phyloP scores from a whole-genome alignment of 331 rosid genomes.

The Pyracantha coccinea region DNA sequence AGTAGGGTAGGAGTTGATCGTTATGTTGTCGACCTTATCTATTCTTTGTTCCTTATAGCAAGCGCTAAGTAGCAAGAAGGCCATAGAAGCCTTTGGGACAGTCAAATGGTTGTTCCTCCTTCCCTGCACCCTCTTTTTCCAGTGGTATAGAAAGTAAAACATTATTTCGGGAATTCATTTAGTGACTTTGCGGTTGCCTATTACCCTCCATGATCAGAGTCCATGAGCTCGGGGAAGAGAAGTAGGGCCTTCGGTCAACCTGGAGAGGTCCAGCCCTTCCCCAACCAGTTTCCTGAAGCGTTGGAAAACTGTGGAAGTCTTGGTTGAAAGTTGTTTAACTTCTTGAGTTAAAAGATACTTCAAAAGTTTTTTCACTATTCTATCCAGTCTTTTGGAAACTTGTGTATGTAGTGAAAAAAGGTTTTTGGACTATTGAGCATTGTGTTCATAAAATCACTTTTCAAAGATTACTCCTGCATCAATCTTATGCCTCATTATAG shows the following conservation, averaged over 20 bases:
- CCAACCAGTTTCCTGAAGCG: neutral
- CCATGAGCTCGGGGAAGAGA: neutral
- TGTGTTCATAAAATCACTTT: neutral
- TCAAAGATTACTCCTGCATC: too few relatives aligned
- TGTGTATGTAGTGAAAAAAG: neutral
- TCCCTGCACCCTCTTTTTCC: neutral
- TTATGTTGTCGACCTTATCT: neutral
- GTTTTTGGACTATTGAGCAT: neutral
- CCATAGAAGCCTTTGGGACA: neutral
- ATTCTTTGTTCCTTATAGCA: neutral
- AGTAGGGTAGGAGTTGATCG: neutral
- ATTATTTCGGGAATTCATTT: neutral
- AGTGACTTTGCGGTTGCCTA: neutral
- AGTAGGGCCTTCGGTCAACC: neutral
- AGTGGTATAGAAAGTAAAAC: neutral
- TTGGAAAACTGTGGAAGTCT: neutral
- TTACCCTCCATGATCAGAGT: neutral
- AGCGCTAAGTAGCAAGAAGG: neutral
- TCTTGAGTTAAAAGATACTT: neutral
- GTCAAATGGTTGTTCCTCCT: neutral
- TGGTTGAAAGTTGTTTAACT: neutral
- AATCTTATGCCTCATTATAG: too few relatives aligned
- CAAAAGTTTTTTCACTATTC: neutral
- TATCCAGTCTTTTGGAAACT: neutral
- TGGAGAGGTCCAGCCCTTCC: neutral